These are phyloP conservation scores for Xylaria sp. DNA, from an alignment of 2,329 filamentous ascomycete species.

Conservation along the genomic window DNA sequence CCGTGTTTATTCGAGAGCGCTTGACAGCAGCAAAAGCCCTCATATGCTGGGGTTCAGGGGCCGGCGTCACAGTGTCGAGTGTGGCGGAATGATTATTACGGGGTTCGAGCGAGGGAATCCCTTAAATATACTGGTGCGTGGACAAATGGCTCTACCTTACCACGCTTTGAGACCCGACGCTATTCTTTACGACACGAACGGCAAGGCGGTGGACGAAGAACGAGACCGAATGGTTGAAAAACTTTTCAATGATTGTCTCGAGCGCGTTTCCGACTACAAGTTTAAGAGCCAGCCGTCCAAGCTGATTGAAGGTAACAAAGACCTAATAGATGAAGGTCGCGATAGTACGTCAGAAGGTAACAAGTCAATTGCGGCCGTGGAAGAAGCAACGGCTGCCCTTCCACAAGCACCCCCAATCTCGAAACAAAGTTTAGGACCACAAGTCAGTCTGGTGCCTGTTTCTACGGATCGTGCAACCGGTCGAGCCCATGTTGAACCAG, in stretches of 20 bases:
- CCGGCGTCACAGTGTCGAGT: slow-evolving; percentile 84
- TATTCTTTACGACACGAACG: slow-evolving; percentile 88
- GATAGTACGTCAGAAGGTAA: slow-evolving; percentile 78
- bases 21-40: slow-evolving; percentile 68
- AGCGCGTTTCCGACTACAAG: slow-evolving; percentile 90
- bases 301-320: slow-evolving; percentile 83
- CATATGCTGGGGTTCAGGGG: slow-evolving; percentile 65
- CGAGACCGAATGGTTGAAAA: slow-evolving; percentile 88
- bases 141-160: slow-evolving; percentile 87
- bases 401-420: slow-evolving; percentile 65
- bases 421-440: slow-evolving; percentile 64
- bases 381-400: slow-evolving; percentile 74
- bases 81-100: slow-evolving; percentile 98
- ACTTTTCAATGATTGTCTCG: slow-evolving; percentile 93
- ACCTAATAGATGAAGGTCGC: slow-evolving; percentile 82
- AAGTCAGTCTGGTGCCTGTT: slow-evolving; percentile 69
- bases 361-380: slow-evolving; percentile 77
- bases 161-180: slow-evolving; percentile 83
- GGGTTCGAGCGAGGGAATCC: slow-evolving; percentile 97
- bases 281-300: slow-evolving; percentile 77
- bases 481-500: slow-evolving; percentile 76
- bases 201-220: slow-evolving; percentile 78
- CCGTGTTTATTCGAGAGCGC: slow-evolving; percentile 85
- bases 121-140: slow-evolving; percentile 88
- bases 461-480: slow-evolving; percentile 77